A percentile compares a stretch with the other conserved stretches of the same genome.
phyloP scores from a whole-genome alignment of 1,284 basidiomycete genomes.

The Puccinia horiana region DNA sequence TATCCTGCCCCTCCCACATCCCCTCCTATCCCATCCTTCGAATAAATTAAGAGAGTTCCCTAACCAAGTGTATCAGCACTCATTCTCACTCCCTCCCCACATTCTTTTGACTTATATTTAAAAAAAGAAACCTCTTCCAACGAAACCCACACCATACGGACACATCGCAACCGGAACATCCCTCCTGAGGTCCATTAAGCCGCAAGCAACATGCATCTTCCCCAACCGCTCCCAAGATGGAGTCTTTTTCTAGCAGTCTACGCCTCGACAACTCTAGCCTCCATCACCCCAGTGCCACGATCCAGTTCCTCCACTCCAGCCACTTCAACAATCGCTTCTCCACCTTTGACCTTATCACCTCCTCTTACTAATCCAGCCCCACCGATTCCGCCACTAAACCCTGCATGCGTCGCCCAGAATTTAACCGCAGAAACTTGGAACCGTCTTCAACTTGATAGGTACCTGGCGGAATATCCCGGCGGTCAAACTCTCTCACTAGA shows the following conservation, averaged over 20 bases:
- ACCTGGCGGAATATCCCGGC: constrained; percentile 34
- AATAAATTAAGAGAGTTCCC: background rate
- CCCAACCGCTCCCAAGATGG: background rate
- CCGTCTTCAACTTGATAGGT: constrained; percentile 27
- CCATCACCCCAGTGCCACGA: background rate
- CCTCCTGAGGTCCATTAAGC: background rate
- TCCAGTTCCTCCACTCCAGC: background rate
- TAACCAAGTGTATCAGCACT: background rate
- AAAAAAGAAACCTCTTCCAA: background rate
- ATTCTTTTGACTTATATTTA: constrained; percentile 5
- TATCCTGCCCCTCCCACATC: background rate
- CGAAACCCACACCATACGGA: background rate
- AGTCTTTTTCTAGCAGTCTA: constrained; percentile 1
- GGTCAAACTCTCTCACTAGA: constrained; percentile 27
- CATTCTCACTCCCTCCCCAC: background rate
- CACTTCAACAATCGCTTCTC: background rate
- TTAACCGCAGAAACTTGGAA: constrained; percentile 37
- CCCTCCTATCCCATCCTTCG: background rate
- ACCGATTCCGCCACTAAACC: background rate
- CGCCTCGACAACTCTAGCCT: background rate
- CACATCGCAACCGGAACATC: background rate
- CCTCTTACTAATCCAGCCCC: background rate
- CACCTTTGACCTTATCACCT: background rate
- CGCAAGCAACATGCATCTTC: background rate
- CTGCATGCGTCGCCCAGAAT: constrained; percentile 22